Conservation (phyloP, 768 basidiomycete species). For the Leccinum pellstonianum region DNA sequence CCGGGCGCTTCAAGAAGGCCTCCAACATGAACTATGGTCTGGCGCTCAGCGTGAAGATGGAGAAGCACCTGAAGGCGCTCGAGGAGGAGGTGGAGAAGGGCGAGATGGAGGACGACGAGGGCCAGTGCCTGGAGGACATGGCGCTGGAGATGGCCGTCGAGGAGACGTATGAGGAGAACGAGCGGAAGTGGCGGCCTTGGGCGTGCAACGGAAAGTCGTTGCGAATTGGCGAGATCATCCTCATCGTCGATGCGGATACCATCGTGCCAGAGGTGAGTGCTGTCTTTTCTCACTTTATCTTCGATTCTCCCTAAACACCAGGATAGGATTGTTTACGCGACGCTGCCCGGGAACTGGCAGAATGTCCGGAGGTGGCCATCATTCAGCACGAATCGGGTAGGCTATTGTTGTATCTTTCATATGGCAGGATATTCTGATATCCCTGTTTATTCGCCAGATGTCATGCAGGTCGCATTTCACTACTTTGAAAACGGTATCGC, state of each 20-base stretch:
- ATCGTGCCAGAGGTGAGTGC: slow-evolving; percentile 65
- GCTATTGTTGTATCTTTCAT: not conserved
- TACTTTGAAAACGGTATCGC: slow-evolving; percentile 93
- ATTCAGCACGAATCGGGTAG: slow-evolving; percentile 84
- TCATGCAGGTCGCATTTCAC: slow-evolving; percentile 86
- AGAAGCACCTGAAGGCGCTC: slow-evolving; percentile 43
- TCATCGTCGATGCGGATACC: slow-evolving; percentile 88
- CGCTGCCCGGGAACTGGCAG: slow-evolving; percentile 80
- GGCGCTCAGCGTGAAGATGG: slow-evolving; percentile 39
- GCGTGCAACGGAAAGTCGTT: slow-evolving; percentile 72
- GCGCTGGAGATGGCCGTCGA: slow-evolving; percentile 74
- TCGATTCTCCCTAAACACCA: not conserved
- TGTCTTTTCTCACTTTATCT: not conserved
- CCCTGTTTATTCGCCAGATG: slow-evolving; percentile 44
- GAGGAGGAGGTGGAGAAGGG: slow-evolving; percentile 39
- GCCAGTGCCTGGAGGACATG: slow-evolving; percentile 54
- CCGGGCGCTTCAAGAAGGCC: slow-evolving; percentile 92
- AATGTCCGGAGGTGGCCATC: slow-evolving; percentile 85
- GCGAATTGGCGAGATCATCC: slow-evolving; percentile 75
- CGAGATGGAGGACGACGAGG: slow-evolving; percentile 43
- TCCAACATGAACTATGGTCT: slow-evolving; percentile 87
- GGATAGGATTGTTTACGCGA: slow-evolving; percentile 82
- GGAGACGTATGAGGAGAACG: slow-evolving; percentile 63
- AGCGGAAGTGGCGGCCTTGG: slow-evolving; percentile 66
- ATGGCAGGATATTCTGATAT: slow-evolving; percentile 26